Conservation (phyloP, 2,329 filamentous ascomycete species). For the Trichoderma breve region DNA sequence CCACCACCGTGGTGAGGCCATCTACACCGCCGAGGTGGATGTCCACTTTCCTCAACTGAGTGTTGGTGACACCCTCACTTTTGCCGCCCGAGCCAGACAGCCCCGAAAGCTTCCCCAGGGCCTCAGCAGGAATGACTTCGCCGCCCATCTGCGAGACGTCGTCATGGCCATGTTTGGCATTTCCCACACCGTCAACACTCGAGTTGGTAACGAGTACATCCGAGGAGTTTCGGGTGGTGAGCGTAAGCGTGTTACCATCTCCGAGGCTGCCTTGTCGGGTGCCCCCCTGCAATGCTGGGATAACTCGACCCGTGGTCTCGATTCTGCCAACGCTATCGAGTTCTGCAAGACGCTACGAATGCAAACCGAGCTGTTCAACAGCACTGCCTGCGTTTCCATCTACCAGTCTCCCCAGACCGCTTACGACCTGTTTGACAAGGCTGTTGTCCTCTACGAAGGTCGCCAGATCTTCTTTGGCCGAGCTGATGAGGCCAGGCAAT, state of each 20-base stretch:
- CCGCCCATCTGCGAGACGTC: conserved; percentile 65
- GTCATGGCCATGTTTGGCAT: conserved; percentile 76
- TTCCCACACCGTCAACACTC: conserved; percentile 68
- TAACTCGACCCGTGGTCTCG: conserved; percentile 71
- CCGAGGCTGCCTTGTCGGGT: conserved; percentile 58
- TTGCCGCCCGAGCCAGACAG: conserved; percentile 69
- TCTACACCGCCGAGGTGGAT: conserved; percentile 83
- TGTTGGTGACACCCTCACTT: conserved; percentile 76
- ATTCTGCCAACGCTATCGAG: conserved; percentile 73
- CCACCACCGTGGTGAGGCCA: conserved; percentile 77
- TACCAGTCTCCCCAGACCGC: conserved; percentile 66
- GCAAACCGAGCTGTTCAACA: conserved; percentile 64
- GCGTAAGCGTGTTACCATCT: conserved; percentile 64
- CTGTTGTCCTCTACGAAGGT: conserved; percentile 57
- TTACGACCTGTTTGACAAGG: conserved; percentile 65
- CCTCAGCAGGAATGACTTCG: conserved; percentile 52
- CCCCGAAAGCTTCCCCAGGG: conserved; percentile 61
- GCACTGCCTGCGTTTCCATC: conserved; percentile 68
- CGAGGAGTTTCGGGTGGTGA: conserved; percentile 74
- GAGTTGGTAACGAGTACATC: conserved; percentile 72
- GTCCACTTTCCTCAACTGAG: conserved; percentile 75
- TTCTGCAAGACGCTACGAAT: conserved; percentile 69
- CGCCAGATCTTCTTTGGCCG: conserved; percentile 63
- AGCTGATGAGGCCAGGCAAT: conserved; percentile 58
- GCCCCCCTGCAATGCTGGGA: conserved; percentile 66